These are phyloP conservation scores for Cladosporium sp. DNA, from an alignment of 2,329 filamentous ascomycete genomes.

Conservation along the genomic window DNA sequence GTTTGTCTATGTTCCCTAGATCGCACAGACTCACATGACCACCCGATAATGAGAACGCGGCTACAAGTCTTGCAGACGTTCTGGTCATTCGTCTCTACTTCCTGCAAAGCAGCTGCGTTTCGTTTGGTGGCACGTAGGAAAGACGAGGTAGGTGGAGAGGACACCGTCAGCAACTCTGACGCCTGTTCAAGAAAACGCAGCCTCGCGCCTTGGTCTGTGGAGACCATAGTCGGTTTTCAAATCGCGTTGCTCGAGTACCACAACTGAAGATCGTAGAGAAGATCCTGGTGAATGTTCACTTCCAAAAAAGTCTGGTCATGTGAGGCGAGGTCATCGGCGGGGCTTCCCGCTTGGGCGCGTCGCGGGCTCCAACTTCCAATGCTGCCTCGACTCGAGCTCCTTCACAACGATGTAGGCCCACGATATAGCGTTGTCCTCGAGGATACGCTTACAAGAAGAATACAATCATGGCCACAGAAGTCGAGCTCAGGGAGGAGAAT, in stretches of 20 bases:
- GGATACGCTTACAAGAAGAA: background rate
- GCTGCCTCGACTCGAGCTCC: background rate
- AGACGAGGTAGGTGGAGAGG: conserved; percentile 1
- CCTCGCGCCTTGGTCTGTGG: background rate
- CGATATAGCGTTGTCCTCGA: background rate
- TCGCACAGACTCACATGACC: conserved; percentile 4
- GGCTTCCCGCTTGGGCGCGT: conserved; percentile 7
- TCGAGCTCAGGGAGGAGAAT: conserved; percentile 17
- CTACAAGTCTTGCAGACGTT: background rate
- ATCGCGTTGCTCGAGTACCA: background rate
- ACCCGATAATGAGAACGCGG: background rate
- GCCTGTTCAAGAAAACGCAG: background rate
- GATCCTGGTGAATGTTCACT: conserved; percentile 7
- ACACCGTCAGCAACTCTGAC: background rate
- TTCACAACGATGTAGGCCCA: conserved; percentile 6
- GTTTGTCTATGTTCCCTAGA: conserved; percentile 3
- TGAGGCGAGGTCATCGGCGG: conserved; percentile 3
- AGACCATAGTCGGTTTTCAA: background rate
- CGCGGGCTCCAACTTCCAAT: background rate
- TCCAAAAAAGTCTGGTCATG: conserved; percentile 2
- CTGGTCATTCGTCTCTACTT: too few species aligned
- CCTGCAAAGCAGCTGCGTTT: too few species aligned
- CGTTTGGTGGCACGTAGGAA: background rate
- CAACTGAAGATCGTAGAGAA: background rate
- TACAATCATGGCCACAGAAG: conserved; percentile 3